phyloP scores from a whole-genome alignment of 192 early-diverging fungal genomes.

The Linnemannia zychae region DNA sequence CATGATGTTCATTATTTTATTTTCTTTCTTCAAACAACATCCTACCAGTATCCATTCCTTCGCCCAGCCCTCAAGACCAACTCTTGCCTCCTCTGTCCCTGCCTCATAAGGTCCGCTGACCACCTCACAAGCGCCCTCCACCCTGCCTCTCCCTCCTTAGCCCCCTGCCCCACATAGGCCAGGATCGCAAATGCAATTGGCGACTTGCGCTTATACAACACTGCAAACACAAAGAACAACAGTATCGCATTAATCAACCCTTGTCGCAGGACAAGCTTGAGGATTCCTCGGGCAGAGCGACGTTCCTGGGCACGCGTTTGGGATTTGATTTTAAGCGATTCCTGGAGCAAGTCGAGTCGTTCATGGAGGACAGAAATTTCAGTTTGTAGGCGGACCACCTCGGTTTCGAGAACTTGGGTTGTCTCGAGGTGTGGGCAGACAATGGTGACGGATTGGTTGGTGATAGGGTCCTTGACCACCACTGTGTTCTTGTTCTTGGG shows the following conservation, averaged over 20 bases:
- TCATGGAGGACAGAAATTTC: slow-evolving; percentile 53
- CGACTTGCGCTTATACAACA: slow-evolving; percentile 44
- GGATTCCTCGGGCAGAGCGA: slow-evolving; percentile 34
- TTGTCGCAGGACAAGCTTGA: slow-evolving; percentile 42
- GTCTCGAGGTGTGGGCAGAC: slow-evolving; percentile 34
- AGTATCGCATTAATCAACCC: slow-evolving; percentile 48
- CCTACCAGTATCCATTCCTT: slow-evolving; percentile 50
- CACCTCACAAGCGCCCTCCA: slow-evolving; percentile 50
- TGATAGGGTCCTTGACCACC: slow-evolving; percentile 32
- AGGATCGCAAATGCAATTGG: slow-evolving; percentile 54
- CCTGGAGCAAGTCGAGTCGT: slow-evolving; percentile 43
- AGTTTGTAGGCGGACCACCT: slow-evolving; percentile 39
- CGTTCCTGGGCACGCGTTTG: slow-evolving; percentile 33
- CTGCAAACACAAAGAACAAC: slow-evolving; percentile 49
- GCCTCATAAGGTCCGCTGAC: slow-evolving; percentile 22
- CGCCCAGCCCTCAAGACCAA: slow-evolving; percentile 39
- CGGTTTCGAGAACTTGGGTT: slow-evolving; percentile 28
- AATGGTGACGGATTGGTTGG: slow-evolving; percentile 34
- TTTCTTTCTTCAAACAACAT: not conserved
- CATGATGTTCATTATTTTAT: not conserved
- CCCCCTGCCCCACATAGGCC: slow-evolving; percentile 38
- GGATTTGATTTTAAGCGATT: slow-evolving; percentile 44
- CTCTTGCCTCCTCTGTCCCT: slow-evolving; percentile 24
- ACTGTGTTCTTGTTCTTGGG: slow-evolving; percentile 22
- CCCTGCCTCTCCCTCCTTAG: slow-evolving; percentile 42